These are phyloP conservation scores for Bipolaris victoriae DNA, from an alignment of 2,329 filamentous ascomycete species.

Conservation along the genomic window DNA sequence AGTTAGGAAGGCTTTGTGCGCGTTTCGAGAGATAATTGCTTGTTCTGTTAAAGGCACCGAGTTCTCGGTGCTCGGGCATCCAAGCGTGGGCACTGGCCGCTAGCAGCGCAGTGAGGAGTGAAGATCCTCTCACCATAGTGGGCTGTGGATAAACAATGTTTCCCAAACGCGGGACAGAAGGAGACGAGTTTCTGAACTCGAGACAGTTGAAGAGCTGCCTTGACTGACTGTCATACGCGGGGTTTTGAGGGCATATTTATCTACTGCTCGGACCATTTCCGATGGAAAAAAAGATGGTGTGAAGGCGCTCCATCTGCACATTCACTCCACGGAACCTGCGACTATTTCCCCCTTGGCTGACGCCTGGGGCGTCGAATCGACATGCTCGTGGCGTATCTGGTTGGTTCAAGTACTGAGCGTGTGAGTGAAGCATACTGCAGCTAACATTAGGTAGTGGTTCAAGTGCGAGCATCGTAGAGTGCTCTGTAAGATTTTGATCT, in stretches of 20 bases:
- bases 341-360: background rate
- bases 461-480: background rate
- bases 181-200: background rate
- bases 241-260: background rate
- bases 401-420: background rate
- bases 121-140: constrained; percentile 1
- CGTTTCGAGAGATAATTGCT: constrained; percentile 8
- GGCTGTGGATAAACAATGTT: background rate
- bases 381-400: background rate
- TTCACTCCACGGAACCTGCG: background rate
- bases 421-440: background rate
- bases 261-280: background rate
- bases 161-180: background rate
- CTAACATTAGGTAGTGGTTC: background rate
- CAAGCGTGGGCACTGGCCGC: constrained; percentile 13
- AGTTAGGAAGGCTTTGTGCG: constrained; percentile 8
- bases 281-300: background rate
- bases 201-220: background rate
- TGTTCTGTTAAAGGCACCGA: constrained; percentile 13
- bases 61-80: constrained; percentile 13
- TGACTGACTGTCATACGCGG: background rate
- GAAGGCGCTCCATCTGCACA: background rate
- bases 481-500: background rate
- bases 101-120: constrained; percentile 8
- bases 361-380: background rate